A percentile compares a stretch with the other conserved stretches of the same genome.
Evolutionary conservation across 768 basidiomycete species (phyloP).

Genomic region (Phanerochaete sordida): DNA sequence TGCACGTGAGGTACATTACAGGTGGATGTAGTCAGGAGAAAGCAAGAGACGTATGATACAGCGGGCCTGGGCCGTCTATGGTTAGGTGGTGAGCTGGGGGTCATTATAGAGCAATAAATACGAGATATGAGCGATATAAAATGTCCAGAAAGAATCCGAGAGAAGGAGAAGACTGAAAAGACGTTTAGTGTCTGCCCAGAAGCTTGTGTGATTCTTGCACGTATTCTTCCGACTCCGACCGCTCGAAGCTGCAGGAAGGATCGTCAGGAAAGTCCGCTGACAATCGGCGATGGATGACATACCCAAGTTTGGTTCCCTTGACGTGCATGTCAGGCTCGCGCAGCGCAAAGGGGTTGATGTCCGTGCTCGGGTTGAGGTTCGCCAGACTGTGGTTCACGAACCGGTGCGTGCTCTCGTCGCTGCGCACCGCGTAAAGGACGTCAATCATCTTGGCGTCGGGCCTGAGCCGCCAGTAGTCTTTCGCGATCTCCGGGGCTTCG

Average conservation of each 20-base stretch:
- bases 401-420: constrained; percentile 89
- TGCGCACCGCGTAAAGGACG: constrained; percentile 87
- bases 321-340: constrained; percentile 84
- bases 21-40: not conserved
- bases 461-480: constrained; percentile 89
- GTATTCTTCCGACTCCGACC: constrained; percentile 62
- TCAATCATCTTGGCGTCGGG: constrained; percentile 78
- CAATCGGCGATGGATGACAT: not conserved
- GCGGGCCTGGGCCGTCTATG: not conserved
- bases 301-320: constrained; percentile 78
- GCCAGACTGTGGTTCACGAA: constrained; percentile 97
- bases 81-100: not conserved
- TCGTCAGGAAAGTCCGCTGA: not conserved
- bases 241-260: constrained; percentile 51
- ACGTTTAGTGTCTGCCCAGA: constrained; percentile 30
- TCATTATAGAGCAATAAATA: not conserved
- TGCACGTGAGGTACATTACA: not conserved
- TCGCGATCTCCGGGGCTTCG: constrained; percentile 84
- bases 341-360: constrained; percentile 88
- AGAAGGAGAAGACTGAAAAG: not conserved
- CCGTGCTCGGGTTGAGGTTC: constrained; percentile 69
- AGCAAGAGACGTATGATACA: not conserved
- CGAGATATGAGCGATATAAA: not conserved
- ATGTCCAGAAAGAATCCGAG: not conserved
- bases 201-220: constrained; percentile 59